These are phyloP conservation scores for Colletotrichum sp. DNA, from an alignment of 2,329 filamentous ascomycete genomes.

Conservation along the genomic window DNA sequence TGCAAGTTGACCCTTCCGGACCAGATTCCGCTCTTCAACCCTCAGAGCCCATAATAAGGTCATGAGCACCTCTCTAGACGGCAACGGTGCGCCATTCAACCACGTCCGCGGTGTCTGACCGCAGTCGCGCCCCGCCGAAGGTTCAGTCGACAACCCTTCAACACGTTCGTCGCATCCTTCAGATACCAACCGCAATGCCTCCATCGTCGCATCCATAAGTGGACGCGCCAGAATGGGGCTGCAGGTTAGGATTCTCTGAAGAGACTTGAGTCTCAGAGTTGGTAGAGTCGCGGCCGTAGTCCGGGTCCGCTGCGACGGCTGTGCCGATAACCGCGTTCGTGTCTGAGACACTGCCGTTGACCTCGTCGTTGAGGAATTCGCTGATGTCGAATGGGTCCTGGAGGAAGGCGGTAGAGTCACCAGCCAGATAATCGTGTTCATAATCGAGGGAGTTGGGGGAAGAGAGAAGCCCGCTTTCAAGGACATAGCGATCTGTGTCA, in stretches of 20 bases:
- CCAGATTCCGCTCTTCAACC: conserved; percentile 44
- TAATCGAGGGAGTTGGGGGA: conserved; percentile 69
- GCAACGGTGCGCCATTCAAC: conserved; percentile 42
- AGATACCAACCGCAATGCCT: conserved; percentile 74
- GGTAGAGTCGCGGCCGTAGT: conserved; percentile 57
- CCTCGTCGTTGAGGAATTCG: conserved; percentile 62
- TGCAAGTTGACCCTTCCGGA: neutral
- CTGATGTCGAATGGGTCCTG: conserved; percentile 55
- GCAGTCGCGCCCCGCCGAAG: conserved; percentile 41
- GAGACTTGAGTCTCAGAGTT: conserved; percentile 65
- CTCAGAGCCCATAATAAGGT: conserved; percentile 52
- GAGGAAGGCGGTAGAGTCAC: conserved; percentile 58
- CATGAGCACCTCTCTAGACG: conserved; percentile 53
- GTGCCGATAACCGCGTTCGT: conserved; percentile 52
- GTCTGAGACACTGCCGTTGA: conserved; percentile 48
- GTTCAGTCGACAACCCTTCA: conserved; percentile 38
- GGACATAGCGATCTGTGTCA: conserved; percentile 77
- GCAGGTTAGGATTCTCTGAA: conserved; percentile 73
- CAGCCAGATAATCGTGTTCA: conserved; percentile 72
- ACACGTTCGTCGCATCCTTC: conserved; percentile 56
- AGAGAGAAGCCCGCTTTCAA: conserved; percentile 80
- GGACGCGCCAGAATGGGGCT: conserved; percentile 78
- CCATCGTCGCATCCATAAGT: conserved; percentile 75
- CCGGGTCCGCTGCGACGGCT: conserved; percentile 58
- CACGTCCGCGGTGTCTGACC: conserved; percentile 38